Evolutionary conservation across 179 eudicot genomes (phyloP), one percentile per base, ranked within the genome.

Genomic region (Actinidia chinensis): DNA sequence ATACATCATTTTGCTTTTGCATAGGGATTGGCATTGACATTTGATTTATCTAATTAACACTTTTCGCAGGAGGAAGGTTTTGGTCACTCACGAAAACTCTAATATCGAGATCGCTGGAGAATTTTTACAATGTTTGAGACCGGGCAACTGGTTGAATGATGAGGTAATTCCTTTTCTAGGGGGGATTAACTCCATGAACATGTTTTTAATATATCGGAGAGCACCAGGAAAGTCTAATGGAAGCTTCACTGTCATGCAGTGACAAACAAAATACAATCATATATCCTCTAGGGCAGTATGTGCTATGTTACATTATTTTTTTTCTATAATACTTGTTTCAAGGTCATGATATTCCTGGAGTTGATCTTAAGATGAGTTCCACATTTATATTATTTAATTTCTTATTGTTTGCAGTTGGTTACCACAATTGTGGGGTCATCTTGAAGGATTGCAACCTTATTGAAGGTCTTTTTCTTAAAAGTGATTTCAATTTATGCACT

Each of bases 241-340:
- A 95, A 85, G 99, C 97, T 78, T 93, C 99, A 64, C 74, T 93
- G 79, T 82, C 90, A 78, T 93, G 98, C 79, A 82, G 89, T 75
- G 99, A 95, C 86, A 95, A 94, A 88, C 99, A 95, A 82, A 83
- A n/a, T 95, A 89, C 99, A 95, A 76, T 92, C 99, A 59, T 95
- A 90, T 68, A 89, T 95, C 75, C 83, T 82, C 33, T 92, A 88
- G 86, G 98, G 98, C 61, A 92, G 99, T 89, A 85, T 40, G 89
- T 74, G 68, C 74, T 79, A 40, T 12, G 11, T 33, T 23, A 20
- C 2, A 14, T 71, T 28, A 43, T n/a, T n/a, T n/a, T n/a, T n/a
- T n/a, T n/a, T n/a, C n/a, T n/a, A n/a, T n/a, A n/a, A n/a, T n/a
- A n/a, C n/a, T n/a, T n/a, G n/a, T n/a, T n/a, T n/a, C n/a, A n/a